Percentiles rank a stretch among this genome's conserved stretches.
These are phyloP conservation scores for Aspergillus sojae DNA, from an alignment of 2,329 filamentous ascomycete genomes.

Conservation along the genomic window DNA sequence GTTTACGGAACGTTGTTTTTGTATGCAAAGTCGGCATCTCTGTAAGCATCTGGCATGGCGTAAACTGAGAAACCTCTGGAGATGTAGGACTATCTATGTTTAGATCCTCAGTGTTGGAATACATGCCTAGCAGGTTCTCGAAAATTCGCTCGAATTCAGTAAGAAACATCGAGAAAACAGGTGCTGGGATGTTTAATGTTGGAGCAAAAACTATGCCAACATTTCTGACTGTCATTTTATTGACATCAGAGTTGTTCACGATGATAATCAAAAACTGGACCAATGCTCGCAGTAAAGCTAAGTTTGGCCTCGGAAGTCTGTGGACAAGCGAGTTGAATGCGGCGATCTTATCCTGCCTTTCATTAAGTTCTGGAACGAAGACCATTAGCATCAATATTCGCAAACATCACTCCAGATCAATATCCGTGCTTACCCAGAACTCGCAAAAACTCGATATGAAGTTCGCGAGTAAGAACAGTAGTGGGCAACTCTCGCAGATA, in stretches of 20 bases:
- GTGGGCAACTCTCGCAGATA: slow-evolving; percentile 91
- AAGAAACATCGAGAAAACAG: slow-evolving; percentile 90
- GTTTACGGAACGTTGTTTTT: slow-evolving; percentile 54
- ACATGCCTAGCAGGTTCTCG: slow-evolving; percentile 62
- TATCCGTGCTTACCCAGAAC: slow-evolving; percentile 61
- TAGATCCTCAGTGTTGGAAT: slow-evolving; percentile 43
- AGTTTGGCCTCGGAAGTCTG: slow-evolving; percentile 77
- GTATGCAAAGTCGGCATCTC: slow-evolving; percentile 67
- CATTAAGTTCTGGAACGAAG: slow-evolving; percentile 63
- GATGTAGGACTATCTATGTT: slow-evolving; percentile 43
- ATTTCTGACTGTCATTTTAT: slow-evolving; percentile 98
- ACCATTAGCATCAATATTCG: slow-evolving; percentile 10
- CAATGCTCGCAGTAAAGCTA: slow-evolving; percentile 78
- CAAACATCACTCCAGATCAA: not conserved
- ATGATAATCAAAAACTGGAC: slow-evolving; percentile 89
- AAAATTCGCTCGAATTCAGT: slow-evolving; percentile 90
- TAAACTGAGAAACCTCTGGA: slow-evolving; percentile 64
- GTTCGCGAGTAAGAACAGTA: slow-evolving; percentile 85
- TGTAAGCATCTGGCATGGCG: slow-evolving; percentile 66
- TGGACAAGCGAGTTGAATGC: slow-evolving; percentile 78
- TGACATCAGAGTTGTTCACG: slow-evolving; percentile 83
- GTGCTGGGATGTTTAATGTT: slow-evolving; percentile 92
- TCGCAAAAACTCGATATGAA: slow-evolving; percentile 84
- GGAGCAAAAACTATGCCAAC: slow-evolving; percentile 98
- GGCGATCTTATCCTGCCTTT: slow-evolving; percentile 73